These are phyloP conservation scores for Astrephomene gubernaculifera DNA, from an alignment of 139 green algal species.

Conservation along the genomic window DNA sequence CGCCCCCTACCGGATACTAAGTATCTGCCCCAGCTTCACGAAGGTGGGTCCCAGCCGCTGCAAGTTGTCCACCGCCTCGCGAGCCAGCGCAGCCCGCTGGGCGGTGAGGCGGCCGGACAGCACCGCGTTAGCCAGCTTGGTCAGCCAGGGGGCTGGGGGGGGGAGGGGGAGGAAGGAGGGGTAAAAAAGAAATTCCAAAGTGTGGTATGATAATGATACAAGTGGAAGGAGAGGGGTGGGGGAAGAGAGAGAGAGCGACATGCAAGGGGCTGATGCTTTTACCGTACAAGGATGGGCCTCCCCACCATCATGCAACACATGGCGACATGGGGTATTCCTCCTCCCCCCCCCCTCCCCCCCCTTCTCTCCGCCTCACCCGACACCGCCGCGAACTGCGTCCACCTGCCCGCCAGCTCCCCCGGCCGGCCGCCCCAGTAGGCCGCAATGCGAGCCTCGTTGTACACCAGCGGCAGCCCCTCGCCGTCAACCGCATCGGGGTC, in stretches of 20 bases:
- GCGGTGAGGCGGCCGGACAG: conserved; percentile 64
- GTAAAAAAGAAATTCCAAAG: no score
- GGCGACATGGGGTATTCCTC: not conserved
- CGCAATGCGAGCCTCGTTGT: conserved; percentile 81
- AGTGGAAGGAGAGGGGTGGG: not conserved
- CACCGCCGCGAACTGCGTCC: conserved; percentile 58
- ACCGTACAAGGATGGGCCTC: no score
- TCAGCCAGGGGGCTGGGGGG: conserved; percentile 76
- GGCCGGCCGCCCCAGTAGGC: conserved; percentile 77
- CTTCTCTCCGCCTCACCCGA: conserved; percentile 8
- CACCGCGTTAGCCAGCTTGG: conserved; percentile 77
- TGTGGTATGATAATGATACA: no score
- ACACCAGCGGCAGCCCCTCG: conserved; percentile 77
- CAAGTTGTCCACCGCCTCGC: conserved; percentile 81
- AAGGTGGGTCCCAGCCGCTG: conserved; percentile 93
- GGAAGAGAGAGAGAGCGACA: not conserved
- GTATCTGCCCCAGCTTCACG: conserved; percentile 93
- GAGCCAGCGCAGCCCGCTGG: conserved; percentile 59
- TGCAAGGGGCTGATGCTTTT: no score
- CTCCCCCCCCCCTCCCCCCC: not conserved
- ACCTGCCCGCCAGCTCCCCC: conserved; percentile 76
- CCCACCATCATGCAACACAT: no score
- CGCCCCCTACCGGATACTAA: conserved; percentile 68
- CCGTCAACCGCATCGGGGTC: conserved; percentile 80
- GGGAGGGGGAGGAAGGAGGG: not conserved